Evolutionary conservation across 2,329 filamentous ascomycete genomes (phyloP).

Genomic region (Orbilia ellipsospora): DNA sequence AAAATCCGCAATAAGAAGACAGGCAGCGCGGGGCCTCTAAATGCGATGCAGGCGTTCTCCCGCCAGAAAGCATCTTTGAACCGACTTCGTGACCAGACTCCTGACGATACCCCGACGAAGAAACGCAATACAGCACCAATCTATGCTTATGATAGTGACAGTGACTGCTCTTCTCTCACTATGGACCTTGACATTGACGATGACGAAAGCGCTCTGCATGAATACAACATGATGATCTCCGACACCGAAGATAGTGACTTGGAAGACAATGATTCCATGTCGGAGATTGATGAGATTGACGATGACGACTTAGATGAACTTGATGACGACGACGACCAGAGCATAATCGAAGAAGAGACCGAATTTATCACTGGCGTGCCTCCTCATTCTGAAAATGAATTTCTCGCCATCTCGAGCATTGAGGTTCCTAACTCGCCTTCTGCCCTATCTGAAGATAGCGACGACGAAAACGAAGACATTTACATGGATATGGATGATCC

Average conservation of each 20-base stretch:
- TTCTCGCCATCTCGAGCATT: conserved; percentile 1
- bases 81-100: conserved; percentile 26
- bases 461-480: conserved; percentile 49
- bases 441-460: conserved; percentile 43
- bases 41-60: conserved; percentile 42
- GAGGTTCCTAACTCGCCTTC: conserved; percentile 45
- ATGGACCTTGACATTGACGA: conserved; percentile 53
- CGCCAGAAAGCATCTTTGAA: conserved; percentile 30
- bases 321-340: conserved; percentile 46
- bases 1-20: conserved; percentile 55
- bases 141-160: conserved; percentile 50
- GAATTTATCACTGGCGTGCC: conserved; percentile 50
- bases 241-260: conserved; percentile 47
- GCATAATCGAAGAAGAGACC: conserved; percentile 51
- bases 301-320: conserved; percentile 46
- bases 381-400: conserved; percentile 27
- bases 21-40: conserved; percentile 48
- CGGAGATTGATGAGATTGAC: conserved; percentile 44
- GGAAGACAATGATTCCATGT: conserved; percentile 30
- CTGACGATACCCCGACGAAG: conserved; percentile 52
- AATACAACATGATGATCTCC: conserved; percentile 47
- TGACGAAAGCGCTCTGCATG: conserved; percentile 44
- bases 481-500: conserved; percentile 55
- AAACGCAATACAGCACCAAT: conserved; percentile 43
- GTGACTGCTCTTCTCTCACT: conserved; percentile 49